Evolutionary conservation across 441 rosid genomes (phyloP).

Genomic region (Euphorbia celastroides): DNA sequence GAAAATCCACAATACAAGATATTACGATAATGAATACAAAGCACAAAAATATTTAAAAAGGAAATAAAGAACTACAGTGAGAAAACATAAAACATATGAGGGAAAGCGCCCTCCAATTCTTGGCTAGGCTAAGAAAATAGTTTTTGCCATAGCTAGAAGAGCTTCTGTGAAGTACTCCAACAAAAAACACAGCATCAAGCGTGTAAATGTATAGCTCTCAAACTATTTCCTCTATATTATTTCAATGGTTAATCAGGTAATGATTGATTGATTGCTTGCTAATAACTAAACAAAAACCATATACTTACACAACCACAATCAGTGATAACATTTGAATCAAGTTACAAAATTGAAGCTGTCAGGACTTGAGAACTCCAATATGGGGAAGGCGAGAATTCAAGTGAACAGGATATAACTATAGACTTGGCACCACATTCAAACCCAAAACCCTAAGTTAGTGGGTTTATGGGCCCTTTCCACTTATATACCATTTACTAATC

Average conservation of each 20-base stretch:
- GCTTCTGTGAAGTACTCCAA: not conserved
- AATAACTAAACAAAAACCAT: not conserved
- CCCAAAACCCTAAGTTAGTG: too few species aligned
- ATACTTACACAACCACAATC: not conserved
- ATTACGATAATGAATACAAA: not conserved
- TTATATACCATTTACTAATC: too few species aligned
- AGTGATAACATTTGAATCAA: not conserved
- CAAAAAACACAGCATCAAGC: not conserved
- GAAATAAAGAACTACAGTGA: too few species aligned
- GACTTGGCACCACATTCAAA: too few species aligned
- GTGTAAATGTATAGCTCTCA: not conserved
- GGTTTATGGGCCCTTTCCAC: too few species aligned
- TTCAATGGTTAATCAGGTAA: not conserved
- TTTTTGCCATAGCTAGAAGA: not conserved
- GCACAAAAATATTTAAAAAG: not conserved
- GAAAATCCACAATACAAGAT: not conserved
- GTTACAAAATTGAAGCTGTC: not conserved
- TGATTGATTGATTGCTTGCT: too few species aligned
- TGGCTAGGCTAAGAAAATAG: not conserved
- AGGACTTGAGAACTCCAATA: too few species aligned
- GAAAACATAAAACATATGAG: not conserved
- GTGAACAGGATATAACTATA: too few species aligned
- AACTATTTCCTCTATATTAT: not conserved
- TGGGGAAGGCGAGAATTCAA: too few species aligned
- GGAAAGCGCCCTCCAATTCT: not conserved